Percentiles rank a stretch among this genome's conserved stretches.
Evolutionary conservation across 768 basidiomycete genomes (phyloP).

Genomic region (Mycena floridula): DNA sequence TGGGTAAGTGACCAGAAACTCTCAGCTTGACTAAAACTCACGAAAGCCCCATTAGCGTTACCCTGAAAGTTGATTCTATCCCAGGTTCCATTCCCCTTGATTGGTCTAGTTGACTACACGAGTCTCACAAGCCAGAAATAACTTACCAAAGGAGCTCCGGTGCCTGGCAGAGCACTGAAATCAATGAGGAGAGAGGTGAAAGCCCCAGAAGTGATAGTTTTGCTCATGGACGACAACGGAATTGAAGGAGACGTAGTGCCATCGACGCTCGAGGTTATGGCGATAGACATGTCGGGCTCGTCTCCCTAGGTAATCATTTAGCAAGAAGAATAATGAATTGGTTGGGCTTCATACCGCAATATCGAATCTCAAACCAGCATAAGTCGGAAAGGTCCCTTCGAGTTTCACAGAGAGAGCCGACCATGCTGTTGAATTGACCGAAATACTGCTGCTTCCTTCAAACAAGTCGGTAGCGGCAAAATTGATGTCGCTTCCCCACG

Average conservation of each 20-base stretch:
- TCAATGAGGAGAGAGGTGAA: slow-evolving; percentile 43
- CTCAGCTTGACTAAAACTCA: background rate
- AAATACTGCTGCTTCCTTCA: slow-evolving; percentile 36
- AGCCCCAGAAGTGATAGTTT: slow-evolving; percentile 24
- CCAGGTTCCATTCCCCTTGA: slow-evolving; percentile 28
- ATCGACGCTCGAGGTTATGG: slow-evolving; percentile 32
- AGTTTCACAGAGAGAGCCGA: slow-evolving; percentile 42
- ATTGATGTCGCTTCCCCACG: slow-evolving; percentile 38
- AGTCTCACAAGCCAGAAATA: background rate
- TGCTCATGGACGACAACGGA: slow-evolving; percentile 35
- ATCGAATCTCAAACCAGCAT: slow-evolving; percentile 45
- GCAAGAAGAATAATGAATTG: background rate
- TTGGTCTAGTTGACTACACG: background rate
- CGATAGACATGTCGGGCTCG: slow-evolving; percentile 38
- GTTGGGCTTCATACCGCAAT: slow-evolving; percentile 29
- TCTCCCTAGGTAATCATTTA: slow-evolving; percentile 17
- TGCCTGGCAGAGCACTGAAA: slow-evolving; percentile 40
- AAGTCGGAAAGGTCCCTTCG: slow-evolving; percentile 33
- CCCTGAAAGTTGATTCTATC: slow-evolving; percentile 46
- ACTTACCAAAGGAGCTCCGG: slow-evolving; percentile 28
- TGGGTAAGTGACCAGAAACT: background rate
- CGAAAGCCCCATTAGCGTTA: slow-evolving; percentile 34
- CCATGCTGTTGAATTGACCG: slow-evolving; percentile 33
- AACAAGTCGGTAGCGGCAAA: slow-evolving; percentile 38
- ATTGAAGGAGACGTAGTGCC: slow-evolving; percentile 31